Evolutionary conservation across 2,329 filamentous ascomycete species (phyloP).

Genomic region (Trichoderma aggressivum): DNA sequence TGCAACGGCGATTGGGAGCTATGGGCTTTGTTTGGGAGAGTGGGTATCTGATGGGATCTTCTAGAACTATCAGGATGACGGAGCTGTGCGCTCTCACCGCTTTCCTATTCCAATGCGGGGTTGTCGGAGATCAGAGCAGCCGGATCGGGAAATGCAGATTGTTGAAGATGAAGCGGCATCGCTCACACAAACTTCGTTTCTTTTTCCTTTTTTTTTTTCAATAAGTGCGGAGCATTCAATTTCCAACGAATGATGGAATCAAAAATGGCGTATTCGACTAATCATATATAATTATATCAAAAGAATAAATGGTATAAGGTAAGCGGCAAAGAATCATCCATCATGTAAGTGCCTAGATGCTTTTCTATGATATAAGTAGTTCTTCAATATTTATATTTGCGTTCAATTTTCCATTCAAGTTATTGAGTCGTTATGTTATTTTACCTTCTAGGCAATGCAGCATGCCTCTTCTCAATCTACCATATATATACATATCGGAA

Average conservation of each 20-base stretch:
- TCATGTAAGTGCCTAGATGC: not conserved
- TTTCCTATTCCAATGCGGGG: slow-evolving; percentile 35
- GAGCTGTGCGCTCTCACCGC: slow-evolving; percentile 32
- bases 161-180: not conserved
- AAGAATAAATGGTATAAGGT: not conserved
- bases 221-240: not conserved
- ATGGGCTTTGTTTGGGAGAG: slow-evolving; percentile 26
- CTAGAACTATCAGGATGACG: slow-evolving; percentile 37
- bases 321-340: not conserved
- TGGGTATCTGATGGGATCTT: slow-evolving; percentile 34
- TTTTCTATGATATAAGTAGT: not conserved
- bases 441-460: not conserved
- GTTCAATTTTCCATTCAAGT: not conserved
- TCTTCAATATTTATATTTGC: not conserved
- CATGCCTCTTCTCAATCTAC: not conserved
- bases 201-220: not conserved
- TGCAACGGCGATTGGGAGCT: not conserved
- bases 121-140: not conserved
- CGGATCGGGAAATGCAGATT: not conserved
- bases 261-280: not conserved
- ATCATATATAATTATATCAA: not conserved
- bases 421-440: not conserved
- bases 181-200: not conserved
- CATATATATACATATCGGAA: not conserved
- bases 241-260: rapidly evolving